Percentiles rank a stretch among this genome's conserved stretches.
These are phyloP conservation scores for Cylindricascospora bacillispora DNA, from an alignment of 1,139 yeast species.

Conservation along the genomic window DNA sequence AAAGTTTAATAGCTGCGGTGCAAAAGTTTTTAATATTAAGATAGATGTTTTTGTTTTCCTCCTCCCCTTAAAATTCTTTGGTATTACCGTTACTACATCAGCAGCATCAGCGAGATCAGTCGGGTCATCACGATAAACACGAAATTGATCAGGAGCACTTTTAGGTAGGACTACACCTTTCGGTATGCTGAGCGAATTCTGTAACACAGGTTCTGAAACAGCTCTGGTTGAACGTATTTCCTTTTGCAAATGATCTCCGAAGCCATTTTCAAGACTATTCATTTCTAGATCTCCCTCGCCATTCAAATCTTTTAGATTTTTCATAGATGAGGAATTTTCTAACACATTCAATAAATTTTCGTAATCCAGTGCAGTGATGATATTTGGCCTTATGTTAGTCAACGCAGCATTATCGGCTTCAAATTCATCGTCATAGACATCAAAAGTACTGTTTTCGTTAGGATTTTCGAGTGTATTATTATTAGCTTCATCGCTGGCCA, in stretches of 20 bases:
- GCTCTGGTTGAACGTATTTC: background rate
- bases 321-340: conserved; percentile 11
- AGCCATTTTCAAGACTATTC: no score
- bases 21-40: conserved; percentile 13
- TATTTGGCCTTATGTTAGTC: conserved; percentile 18
- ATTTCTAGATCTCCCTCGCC: conserved; percentile 2
- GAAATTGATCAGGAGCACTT: conserved; percentile 17
- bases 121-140: conserved; percentile 17
- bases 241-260: no score
- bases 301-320: no score
- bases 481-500: no score
- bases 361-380: conserved; percentile 23
- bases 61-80: no score
- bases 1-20: conserved; percentile 21
- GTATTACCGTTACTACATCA: no score
- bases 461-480: no score
- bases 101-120: conserved; percentile 5
- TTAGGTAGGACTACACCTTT: no score
- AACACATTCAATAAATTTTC: conserved; percentile 16
- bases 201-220: conserved; percentile 1
- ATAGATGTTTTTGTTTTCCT: no score
- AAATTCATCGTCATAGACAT: conserved; percentile 2
- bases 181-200: no score
- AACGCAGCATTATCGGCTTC: conserved; percentile 5
- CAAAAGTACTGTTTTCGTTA: conserved; percentile 1